phyloP scores from a whole-genome alignment of 768 basidiomycete genomes.

The Mycena polygramma region DNA sequence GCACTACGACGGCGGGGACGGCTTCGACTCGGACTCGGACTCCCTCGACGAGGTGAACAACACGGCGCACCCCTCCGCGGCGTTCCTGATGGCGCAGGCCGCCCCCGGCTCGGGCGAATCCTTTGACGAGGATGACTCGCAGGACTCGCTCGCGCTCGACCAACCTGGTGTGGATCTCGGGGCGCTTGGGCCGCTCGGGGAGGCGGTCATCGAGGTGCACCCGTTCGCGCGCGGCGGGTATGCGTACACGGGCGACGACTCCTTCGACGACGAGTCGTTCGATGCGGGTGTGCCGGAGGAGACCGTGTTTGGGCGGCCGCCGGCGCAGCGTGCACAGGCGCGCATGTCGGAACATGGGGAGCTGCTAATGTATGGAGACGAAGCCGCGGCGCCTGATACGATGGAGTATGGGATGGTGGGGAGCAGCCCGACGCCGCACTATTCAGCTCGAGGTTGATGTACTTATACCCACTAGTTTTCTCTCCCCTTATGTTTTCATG shows the following conservation, averaged over 20 bases:
- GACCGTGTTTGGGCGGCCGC: constrained; percentile 79
- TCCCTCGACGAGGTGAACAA: constrained; percentile 70
- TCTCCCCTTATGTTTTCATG: no score
- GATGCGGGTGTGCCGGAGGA: constrained; percentile 68
- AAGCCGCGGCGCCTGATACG: constrained; percentile 57
- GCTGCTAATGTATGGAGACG: constrained; percentile 73
- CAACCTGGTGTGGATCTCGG: constrained; percentile 57
- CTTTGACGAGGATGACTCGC: constrained; percentile 65
- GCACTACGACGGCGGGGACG: constrained; percentile 38
- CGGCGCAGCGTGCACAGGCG: constrained; percentile 58
- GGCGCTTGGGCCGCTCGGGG: constrained; percentile 30
- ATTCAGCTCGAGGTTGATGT: constrained; percentile 23
- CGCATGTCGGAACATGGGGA: constrained; percentile 72
- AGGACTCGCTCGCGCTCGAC: constrained; percentile 67
- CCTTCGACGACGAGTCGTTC: constrained; percentile 68
- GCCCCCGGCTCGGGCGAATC: constrained; percentile 37
- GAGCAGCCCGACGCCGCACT: constrained; percentile 36
- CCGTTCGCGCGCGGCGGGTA: constrained; percentile 62
- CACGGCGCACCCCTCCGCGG: constrained; percentile 75
- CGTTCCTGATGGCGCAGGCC: constrained; percentile 74
- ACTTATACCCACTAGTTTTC: neutral
- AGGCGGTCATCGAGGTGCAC: constrained; percentile 63
- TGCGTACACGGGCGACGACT: constrained; percentile 59
- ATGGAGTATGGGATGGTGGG: constrained; percentile 32
- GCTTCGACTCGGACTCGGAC: constrained; percentile 70